Conservation (phyloP, 1,139 yeast genomes). For the Williopsis jadinii region DNA sequence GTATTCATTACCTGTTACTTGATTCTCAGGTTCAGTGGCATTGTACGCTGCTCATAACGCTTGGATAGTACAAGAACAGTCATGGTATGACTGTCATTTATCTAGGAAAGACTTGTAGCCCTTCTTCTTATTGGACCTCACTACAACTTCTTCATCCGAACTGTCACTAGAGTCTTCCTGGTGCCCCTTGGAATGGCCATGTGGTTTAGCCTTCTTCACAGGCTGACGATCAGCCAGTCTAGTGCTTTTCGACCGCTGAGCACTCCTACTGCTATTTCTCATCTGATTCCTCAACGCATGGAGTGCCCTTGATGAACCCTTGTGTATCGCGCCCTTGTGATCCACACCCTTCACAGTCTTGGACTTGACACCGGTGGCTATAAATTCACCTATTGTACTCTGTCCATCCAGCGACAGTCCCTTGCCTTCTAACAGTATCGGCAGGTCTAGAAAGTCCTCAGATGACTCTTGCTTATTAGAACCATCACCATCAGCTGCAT, state of each 20-base stretch:
- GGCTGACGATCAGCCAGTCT: no score
- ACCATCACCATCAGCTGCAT: not conserved
- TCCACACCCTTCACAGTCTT: constrained; percentile 12
- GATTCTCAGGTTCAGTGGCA: no score
- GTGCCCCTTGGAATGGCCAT: not conserved
- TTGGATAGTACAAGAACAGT: no score
- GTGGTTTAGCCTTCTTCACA: not conserved
- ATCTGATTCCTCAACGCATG: constrained; percentile 19
- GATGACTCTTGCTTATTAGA: constrained; percentile 10
- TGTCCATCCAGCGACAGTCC: constrained; percentile 21
- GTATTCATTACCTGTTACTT: no score
- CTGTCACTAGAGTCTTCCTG: not conserved
- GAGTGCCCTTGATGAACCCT: constrained; percentile 16
- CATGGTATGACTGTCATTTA: not conserved
- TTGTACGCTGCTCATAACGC: no score
- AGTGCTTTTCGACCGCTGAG: not conserved
- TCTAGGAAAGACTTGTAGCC: constrained; percentile 14
- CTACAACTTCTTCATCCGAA: constrained; percentile 18
- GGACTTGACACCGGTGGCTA: constrained; percentile 16
- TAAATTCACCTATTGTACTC: constrained; percentile 20
- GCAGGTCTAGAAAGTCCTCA: constrained; percentile 31
- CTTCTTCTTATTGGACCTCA: constrained; percentile 6
- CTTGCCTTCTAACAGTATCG: constrained; percentile 37
- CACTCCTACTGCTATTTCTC: constrained; percentile 9
- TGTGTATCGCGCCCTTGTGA: not conserved